These are phyloP conservation scores for Pleurotus cornucopiae DNA, from an alignment of 768 basidiomycete genomes.

Conservation along the genomic window DNA sequence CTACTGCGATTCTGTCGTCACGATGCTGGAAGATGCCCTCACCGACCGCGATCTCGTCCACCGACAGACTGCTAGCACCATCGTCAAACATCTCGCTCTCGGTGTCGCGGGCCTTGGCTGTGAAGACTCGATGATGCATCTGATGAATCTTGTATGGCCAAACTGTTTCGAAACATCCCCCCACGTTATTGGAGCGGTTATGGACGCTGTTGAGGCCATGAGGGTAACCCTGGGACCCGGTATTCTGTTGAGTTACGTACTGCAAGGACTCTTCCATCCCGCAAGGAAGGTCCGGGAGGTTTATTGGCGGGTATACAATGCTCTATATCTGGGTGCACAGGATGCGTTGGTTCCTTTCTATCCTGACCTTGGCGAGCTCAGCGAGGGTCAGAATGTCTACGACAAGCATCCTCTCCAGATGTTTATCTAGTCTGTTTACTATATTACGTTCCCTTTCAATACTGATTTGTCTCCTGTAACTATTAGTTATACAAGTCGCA, in stretches of 20 bases:
- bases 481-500: no score
- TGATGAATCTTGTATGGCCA: constrained; percentile 99
- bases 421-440: constrained; percentile 51
- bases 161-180: constrained; percentile 99
- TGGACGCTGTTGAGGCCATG: constrained; percentile 99
- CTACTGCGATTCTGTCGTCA: constrained; percentile 95
- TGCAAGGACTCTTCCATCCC: constrained; percentile 96
- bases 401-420: constrained; percentile 81
- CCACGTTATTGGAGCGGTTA: constrained; percentile 96
- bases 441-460: constrained; percentile 1
- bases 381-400: constrained; percentile 87
- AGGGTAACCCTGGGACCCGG: constrained; percentile 93
- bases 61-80: constrained; percentile 95
- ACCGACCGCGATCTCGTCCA: constrained; percentile 98
- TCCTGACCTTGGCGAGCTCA: constrained; percentile 85
- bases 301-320: constrained; percentile 96
- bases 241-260: constrained; percentile 83
- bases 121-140: constrained; percentile 95
- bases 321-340: constrained; percentile 84
- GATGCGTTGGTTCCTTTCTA: constrained; percentile 96
- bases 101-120: constrained; percentile 96
- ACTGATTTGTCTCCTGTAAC: not conserved
- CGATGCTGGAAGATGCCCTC: constrained; percentile 96
- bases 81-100: constrained; percentile 96
- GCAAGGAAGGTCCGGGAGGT: constrained; percentile 96